These are phyloP conservation scores for Lactarius psammicola DNA, from an alignment of 768 basidiomycete genomes.

Conservation along the genomic window DNA sequence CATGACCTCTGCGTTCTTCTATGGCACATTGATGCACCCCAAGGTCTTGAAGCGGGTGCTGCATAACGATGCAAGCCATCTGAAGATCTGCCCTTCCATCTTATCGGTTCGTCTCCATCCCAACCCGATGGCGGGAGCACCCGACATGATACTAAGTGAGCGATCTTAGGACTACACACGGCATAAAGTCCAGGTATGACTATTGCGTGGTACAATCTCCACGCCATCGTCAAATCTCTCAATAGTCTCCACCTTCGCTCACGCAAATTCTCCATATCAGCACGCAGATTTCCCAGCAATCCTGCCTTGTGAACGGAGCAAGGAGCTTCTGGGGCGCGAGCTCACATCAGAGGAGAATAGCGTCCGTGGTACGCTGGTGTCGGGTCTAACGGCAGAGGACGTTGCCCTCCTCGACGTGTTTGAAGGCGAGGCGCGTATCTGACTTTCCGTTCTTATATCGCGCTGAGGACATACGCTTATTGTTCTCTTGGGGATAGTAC, in stretches of 20 bases:
- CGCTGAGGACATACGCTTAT: neutral
- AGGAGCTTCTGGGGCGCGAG: slow-evolving; percentile 38
- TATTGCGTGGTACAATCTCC: neutral
- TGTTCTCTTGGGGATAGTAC: slow-evolving; percentile 49
- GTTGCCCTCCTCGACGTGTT: slow-evolving; percentile 72
- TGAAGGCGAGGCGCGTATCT: slow-evolving; percentile 68
- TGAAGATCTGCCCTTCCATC: slow-evolving; percentile 71
- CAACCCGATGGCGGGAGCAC: neutral
- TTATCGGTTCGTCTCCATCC: slow-evolving; percentile 54
- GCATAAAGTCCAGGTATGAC: slow-evolving; percentile 66
- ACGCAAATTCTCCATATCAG: slow-evolving; percentile 36
- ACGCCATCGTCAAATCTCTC: neutral
- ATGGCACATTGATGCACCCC: slow-evolving; percentile 90
- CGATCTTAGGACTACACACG: slow-evolving; percentile 67
- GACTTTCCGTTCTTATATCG: neutral
- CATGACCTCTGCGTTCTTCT: slow-evolving; percentile 69
- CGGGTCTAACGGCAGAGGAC: slow-evolving; percentile 66
- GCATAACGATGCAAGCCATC: slow-evolving; percentile 57
- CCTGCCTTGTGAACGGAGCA: slow-evolving; percentile 54
- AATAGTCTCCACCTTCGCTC: neutral
- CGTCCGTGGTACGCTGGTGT: slow-evolving; percentile 78
- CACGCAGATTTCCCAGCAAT: slow-evolving; percentile 82
- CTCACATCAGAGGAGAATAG: slow-evolving; percentile 60
- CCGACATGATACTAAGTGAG: neutral
- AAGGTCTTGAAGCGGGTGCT: slow-evolving; percentile 79